Evolutionary conservation across 108 stramenopile genomes (phyloP).

Genomic region (Schizochytrium sp.): DNA sequence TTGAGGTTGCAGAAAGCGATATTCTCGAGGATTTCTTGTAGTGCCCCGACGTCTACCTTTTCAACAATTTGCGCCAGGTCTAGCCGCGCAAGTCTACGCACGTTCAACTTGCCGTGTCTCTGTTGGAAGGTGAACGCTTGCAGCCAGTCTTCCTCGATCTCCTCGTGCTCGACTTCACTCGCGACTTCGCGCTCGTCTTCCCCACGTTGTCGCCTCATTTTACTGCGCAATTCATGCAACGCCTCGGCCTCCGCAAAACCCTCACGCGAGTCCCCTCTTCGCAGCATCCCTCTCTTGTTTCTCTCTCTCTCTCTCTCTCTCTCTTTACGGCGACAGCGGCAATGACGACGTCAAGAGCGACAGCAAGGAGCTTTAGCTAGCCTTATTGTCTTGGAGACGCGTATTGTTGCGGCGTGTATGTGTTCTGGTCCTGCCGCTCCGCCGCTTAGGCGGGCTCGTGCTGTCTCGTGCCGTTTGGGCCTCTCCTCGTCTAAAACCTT

Average conservation of each 20-base stretch:
- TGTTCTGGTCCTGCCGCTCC: too few relatives aligned
- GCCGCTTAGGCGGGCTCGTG: too few relatives aligned
- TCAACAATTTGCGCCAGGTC: neutral
- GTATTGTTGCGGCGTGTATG: too few relatives aligned
- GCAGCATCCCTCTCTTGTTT: too few relatives aligned
- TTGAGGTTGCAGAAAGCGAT: conserved; percentile 11
- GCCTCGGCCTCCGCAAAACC: neutral
- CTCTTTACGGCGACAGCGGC: too few relatives aligned
- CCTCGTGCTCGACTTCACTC: neutral
- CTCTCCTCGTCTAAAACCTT: too few relatives aligned
- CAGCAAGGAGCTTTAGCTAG: too few relatives aligned
- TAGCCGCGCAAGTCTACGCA: neutral
- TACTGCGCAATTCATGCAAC: neutral
- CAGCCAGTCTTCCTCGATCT: neutral
- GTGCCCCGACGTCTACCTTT: neutral
- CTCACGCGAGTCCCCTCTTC: too few relatives aligned
- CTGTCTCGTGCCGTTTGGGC: too few relatives aligned
- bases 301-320: too few relatives aligned
- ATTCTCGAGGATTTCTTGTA: neutral
- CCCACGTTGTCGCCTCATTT: neutral
- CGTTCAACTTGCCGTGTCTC: neutral
- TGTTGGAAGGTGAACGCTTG: neutral
- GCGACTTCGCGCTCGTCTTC: neutral
- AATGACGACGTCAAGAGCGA: too few relatives aligned
- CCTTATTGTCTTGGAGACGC: too few relatives aligned